These are phyloP conservation scores for Effrenium voratum DNA, from an alignment of 73 alveolate species.

Conservation along the genomic window DNA sequence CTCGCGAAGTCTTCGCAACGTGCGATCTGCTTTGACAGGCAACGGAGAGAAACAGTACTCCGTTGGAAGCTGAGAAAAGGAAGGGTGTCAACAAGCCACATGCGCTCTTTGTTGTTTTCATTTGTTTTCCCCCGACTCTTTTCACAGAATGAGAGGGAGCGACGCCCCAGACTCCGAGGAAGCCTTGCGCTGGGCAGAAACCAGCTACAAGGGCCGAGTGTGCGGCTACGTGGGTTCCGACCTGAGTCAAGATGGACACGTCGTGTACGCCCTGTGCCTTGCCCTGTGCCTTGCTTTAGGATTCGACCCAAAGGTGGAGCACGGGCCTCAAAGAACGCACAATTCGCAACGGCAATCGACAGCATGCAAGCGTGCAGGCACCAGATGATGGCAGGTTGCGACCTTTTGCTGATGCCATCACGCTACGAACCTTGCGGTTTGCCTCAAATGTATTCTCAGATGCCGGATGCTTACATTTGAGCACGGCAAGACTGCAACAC, in stretches of 20 bases:
- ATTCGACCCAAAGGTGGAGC: constrained; percentile 88
- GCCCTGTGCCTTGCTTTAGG: constrained; percentile 8
- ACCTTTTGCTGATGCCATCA: constrained; percentile 86
- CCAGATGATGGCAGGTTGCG: constrained; percentile 94
- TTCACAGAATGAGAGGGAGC: too few relatives aligned
- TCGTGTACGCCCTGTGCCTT: neutral
- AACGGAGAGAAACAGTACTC: constrained; percentile 73
- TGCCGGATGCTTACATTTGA: too few relatives aligned
- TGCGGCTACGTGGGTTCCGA: constrained; percentile 82
- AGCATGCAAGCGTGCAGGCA: neutral
- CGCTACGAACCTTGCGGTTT: constrained; percentile 92
- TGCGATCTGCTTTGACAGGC: neutral
- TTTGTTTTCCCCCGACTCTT: neutral
- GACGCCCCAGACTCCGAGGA: neutral
- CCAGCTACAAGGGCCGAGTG: constrained; percentile 59
- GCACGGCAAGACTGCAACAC: too few relatives aligned
- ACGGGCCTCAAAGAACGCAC: neutral
- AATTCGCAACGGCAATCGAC: neutral
- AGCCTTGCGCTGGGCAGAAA: constrained; percentile 70
- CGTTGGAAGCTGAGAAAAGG: neutral
- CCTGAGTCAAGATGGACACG: too few relatives aligned
- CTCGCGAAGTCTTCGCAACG: neutral
- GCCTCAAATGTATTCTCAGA: constrained; percentile 87
- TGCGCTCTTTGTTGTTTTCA: neutral
- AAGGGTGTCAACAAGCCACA: too few relatives aligned